Evolutionary conservation across 129 eudicot genomes (phyloP).

Genomic region (Solidago caesia): DNA sequence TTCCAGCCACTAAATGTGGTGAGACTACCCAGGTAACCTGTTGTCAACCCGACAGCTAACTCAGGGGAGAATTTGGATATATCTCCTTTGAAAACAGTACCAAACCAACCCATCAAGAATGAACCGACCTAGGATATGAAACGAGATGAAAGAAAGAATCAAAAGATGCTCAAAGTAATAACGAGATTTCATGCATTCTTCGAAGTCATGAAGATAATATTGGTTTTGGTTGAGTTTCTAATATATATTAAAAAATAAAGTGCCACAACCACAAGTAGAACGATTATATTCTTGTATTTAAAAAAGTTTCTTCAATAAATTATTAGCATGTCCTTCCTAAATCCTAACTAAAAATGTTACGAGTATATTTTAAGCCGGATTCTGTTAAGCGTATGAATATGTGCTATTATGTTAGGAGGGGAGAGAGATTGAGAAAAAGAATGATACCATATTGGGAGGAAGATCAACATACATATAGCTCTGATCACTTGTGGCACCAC

Average conservation of each 20-base stretch:
- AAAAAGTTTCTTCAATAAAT: not conserved
- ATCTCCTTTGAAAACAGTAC: conserved; percentile 67
- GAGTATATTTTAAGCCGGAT: not conserved
- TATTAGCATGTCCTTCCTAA: not conserved
- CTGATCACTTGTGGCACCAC: conserved; percentile 66
- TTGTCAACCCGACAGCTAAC: conserved; percentile 75
- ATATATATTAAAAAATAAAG: not conserved
- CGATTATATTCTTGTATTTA: not conserved
- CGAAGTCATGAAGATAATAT: conserved; percentile 1
- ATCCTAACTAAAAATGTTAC: not conserved
- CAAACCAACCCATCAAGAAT: conserved; percentile 96
- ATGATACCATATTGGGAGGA: conserved; percentile 84
- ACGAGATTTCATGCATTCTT: not conserved
- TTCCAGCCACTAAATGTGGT: conserved; percentile 99
- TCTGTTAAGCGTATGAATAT: not conserved
- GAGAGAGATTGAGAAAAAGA: conserved; percentile 27
- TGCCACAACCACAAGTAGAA: not conserved
- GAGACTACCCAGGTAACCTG: conserved; percentile 91
- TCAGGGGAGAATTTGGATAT: conserved; percentile 66
- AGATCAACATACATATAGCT: conserved; percentile 81
- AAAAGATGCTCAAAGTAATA: not conserved
- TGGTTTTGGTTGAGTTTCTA: not conserved
- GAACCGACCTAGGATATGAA: conserved; percentile 64
- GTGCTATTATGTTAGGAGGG: not conserved
- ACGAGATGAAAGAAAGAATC: not conserved